A percentile compares a stretch with the other conserved stretches of the same genome.
Conservation (phyloP, 208 protist species). For the Acanthamoeba royreba region DNA sequence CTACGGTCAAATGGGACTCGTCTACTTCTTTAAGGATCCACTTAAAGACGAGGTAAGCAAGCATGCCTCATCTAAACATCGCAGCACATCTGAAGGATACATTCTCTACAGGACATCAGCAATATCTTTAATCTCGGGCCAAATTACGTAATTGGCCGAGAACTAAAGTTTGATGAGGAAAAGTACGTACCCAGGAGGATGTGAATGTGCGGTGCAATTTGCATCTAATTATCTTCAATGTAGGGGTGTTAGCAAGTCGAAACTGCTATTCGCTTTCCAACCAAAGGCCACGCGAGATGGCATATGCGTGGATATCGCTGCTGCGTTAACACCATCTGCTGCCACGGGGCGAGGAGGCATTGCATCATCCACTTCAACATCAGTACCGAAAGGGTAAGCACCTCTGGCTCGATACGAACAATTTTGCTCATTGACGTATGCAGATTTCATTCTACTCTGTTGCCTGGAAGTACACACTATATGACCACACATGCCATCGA, state of each 20-base stretch:
- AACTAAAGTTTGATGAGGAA: not conserved
- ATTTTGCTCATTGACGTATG: not conserved
- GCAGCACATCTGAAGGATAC: not conserved
- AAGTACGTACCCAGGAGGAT: not conserved
- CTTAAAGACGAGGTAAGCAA: not conserved
- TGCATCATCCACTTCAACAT: not conserved
- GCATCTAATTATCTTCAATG: not conserved
- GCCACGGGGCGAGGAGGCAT: not conserved
- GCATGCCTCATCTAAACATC: not conserved
- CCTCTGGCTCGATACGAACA: not conserved
- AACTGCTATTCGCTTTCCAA: not conserved
- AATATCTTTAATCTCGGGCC: not conserved
- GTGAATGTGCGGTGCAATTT: not conserved
- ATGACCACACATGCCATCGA: not conserved
- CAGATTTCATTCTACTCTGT: not conserved
- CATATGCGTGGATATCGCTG: not conserved
- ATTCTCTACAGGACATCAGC: not conserved
- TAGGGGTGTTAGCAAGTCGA: not conserved
- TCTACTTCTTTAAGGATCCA: conserved; percentile 13
- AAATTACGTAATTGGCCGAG: not conserved
- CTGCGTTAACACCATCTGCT: not conserved
- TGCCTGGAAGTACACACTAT: not conserved
- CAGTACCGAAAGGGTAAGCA: not conserved
- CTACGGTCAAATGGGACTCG: conserved; percentile 11
- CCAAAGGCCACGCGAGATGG: not conserved